Conservation (phyloP, 2,329 filamentous ascomycete genomes). For the Amphichorda felina region DNA sequence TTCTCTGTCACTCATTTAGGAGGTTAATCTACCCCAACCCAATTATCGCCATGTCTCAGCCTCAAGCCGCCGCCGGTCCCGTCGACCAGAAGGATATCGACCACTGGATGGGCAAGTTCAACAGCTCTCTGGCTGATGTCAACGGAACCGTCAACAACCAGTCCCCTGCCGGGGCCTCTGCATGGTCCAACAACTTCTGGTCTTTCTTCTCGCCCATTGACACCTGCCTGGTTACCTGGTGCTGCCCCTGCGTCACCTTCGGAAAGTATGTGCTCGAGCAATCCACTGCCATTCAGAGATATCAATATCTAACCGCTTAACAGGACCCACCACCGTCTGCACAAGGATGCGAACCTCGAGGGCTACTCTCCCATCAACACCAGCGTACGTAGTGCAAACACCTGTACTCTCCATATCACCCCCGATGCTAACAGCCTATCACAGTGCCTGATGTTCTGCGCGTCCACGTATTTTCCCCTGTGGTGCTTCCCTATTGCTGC, state of each 20-base stretch:
- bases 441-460: slow-evolving; percentile 31
- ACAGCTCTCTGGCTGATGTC: slow-evolving; percentile 28
- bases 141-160: slow-evolving; percentile 28
- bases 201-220: slow-evolving; percentile 31
- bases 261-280: slow-evolving; percentile 9
- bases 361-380: slow-evolving; percentile 35
- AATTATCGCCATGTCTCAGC: too few relatives aligned
- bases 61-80: slow-evolving; percentile 10
- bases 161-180: slow-evolving; percentile 21
- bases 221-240: slow-evolving; percentile 31
- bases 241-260: slow-evolving; percentile 33
- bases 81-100: slow-evolving; percentile 29
- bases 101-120: slow-evolving; percentile 30
- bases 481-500: slow-evolving; percentile 30
- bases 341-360: slow-evolving; percentile 23
- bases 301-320: too few relatives aligned
- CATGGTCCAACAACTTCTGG: slow-evolving; percentile 29
- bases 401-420: background rate
- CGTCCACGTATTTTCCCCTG: slow-evolving; percentile 24
- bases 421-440: slow-evolving; percentile 1
- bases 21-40: too few relatives aligned
- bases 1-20: too few relatives aligned
- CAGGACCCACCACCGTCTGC: slow-evolving; percentile 33
- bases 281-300: slow-evolving; percentile 2
- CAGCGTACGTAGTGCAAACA: slow-evolving; percentile 19